Base-by-base conservation (phyloP, 2,329 filamentous ascomycete species). In the Cytospora schulzeri region DNA sequence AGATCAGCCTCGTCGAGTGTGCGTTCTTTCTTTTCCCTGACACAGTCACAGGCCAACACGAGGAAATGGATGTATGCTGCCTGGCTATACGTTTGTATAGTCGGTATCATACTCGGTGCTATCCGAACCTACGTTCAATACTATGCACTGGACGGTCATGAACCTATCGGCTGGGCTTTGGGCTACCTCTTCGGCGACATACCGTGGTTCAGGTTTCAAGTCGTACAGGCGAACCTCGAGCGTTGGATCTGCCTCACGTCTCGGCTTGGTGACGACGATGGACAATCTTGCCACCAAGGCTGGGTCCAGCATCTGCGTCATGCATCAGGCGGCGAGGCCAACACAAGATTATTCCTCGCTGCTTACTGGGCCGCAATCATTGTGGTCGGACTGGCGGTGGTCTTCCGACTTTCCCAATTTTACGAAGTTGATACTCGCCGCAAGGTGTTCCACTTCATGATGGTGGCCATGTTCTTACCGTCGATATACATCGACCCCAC, bases 371-470 rank as follows among this genome's bases (percentile, higher is more conserved):
- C 88, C 1, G 69, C 77, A 4, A 86, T 96, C 62, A 83, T 98
- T 19, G 74, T 85, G 19, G 73, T 87, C 1, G 95, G 94, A 0
- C 82, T 98, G 41, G 78, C 87, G 12, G 81, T 91, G 4, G 91
- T 97, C 9, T 86, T 95, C 60, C 86, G 83, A 51, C 84, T 96
- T 45, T 91, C 90, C 50, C 81, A 87, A 3, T 81, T 91, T 57
- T 93, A 91, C 69, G 93, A 97, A 77, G 94, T 99, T 55, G 95
- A 99, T 77, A 99, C 95, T 1, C 87, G 95, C 57, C 88, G 95
- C 58, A 99, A 99, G 76, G 91, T 98, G 28, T 99, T 99, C 75
- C 95, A 99, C 76, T 96, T 96, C 70, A 97, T 94, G 84, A 98
- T 98, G 91, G 94, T 98, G 9, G 88, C 88, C 63, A 97, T 99